These are phyloP conservation scores for Penicillium salamii DNA, from an alignment of 495 filamentous ascomycete genomes.

Conservation along the genomic window DNA sequence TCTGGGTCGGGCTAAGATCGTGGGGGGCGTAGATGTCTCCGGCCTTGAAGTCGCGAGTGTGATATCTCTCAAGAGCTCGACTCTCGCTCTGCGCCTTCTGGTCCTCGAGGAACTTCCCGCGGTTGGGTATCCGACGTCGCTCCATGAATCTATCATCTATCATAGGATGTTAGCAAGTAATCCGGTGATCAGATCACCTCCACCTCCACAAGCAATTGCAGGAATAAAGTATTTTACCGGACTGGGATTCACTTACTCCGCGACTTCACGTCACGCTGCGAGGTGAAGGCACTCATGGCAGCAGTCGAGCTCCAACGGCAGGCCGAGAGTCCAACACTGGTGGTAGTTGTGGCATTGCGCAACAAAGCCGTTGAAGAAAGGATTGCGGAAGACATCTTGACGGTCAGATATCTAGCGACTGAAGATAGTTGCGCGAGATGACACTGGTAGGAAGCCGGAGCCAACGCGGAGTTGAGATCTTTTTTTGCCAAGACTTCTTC, in stretches of 20 bases:
- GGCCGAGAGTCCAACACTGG: constrained; percentile 20
- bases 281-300: constrained; percentile 28
- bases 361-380: constrained; percentile 31
- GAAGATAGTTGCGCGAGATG: neutral
- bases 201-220: too few relatives aligned
- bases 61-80: constrained; percentile 35
- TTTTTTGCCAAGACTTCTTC: constrained; percentile 36
- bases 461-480: constrained; percentile 16
- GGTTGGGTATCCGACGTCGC: constrained; percentile 30
- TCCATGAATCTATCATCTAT: constrained; percentile 17
- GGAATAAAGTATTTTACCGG: too few relatives aligned
- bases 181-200: neutral
- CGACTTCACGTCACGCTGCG: constrained; percentile 20
- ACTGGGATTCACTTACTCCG: constrained; percentile 21
- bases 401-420: neutral
- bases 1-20: constrained; percentile 74
- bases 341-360: constrained; percentile 20
- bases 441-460: constrained; percentile 2
- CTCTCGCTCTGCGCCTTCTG: constrained; percentile 39
- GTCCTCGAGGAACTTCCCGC: constrained; percentile 37
- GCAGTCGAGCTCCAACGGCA: constrained; percentile 44
- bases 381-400: constrained; percentile 32
- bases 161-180: constrained; percentile 1
- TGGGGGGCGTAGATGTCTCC: constrained; percentile 91
- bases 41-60: constrained; percentile 56